phyloP scores from a whole-genome alignment of 2,329 filamentous ascomycete species.

The Zasmidium citrigriseum region DNA sequence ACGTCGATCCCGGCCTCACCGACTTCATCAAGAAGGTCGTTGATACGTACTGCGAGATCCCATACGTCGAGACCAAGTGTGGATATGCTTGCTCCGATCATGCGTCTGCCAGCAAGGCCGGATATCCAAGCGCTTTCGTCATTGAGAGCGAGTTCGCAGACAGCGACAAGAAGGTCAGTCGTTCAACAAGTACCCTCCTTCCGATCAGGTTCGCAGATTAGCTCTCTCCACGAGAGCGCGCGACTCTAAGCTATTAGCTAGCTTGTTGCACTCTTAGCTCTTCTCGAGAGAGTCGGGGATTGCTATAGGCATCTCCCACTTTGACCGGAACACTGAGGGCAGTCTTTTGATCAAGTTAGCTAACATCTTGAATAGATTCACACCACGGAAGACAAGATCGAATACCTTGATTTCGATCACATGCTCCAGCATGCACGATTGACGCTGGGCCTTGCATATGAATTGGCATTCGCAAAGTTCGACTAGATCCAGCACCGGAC shows the following conservation, averaged over 20 bases:
- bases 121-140: slow-evolving; percentile 74
- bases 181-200: too few relatives aligned
- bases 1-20: slow-evolving; percentile 78
- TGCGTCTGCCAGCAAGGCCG: slow-evolving; percentile 71
- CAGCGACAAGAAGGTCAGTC: slow-evolving; percentile 59
- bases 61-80: slow-evolving; percentile 83
- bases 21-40: slow-evolving; percentile 89
- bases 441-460: slow-evolving; percentile 80
- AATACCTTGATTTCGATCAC: slow-evolving; percentile 78
- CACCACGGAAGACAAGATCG: slow-evolving; percentile 68
- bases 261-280: background rate
- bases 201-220: too few relatives aligned
- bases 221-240: too few relatives aligned
- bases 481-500: slow-evolving; percentile 33
- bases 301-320: too few relatives aligned
- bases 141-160: slow-evolving; percentile 65
- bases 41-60: slow-evolving; percentile 83
- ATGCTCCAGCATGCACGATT: slow-evolving; percentile 89
- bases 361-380: slow-evolving; percentile 58
- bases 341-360: too few relatives aligned
- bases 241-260: too few relatives aligned
- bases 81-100: slow-evolving; percentile 79
- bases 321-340: too few relatives aligned
- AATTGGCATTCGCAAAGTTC: slow-evolving; percentile 77
- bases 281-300: background rate